Evolutionary conservation across 78 protist species (phyloP).

Genomic region (Blattamonas nauphoetae): DNA sequence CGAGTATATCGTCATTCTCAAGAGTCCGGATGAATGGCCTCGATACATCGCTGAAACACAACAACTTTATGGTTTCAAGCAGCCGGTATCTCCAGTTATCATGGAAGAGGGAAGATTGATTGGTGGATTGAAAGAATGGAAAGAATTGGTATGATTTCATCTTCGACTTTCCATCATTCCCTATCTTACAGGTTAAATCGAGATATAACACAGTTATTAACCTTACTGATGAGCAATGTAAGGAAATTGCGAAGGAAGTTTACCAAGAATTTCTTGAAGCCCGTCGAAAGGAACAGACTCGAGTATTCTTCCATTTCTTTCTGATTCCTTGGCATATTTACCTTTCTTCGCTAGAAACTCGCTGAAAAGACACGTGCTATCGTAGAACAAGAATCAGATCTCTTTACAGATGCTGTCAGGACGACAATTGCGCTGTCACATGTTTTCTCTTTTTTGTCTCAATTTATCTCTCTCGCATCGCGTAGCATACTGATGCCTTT

Average conservation of each 20-base stretch:
- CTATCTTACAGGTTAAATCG: background rate
- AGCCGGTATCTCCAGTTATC: background rate
- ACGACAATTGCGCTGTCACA: background rate
- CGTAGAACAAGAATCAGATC: background rate
- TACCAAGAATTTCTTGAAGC: background rate
- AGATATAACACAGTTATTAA: background rate
- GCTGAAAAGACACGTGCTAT: background rate
- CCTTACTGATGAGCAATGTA: background rate
- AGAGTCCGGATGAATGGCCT: background rate
- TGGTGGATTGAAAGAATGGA: conserved; percentile 3
- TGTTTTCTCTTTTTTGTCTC: too few species aligned
- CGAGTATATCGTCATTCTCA: background rate
- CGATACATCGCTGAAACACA: background rate
- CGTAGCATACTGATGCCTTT: background rate
- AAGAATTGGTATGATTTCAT: background rate
- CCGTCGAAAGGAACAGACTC: background rate
- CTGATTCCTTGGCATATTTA: background rate
- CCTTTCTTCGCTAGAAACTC: background rate
- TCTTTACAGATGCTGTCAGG: background rate
- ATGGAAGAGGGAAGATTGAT: background rate
- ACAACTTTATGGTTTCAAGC: background rate
- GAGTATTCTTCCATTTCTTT: background rate
- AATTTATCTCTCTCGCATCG: background rate
- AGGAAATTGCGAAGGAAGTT: background rate
- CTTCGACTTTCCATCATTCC: background rate